Percentiles rank a stretch among this genome's conserved stretches.
Conservation (phyloP, 2,329 filamentous ascomycete species). For the Lasiodiplodia citricola region DNA sequence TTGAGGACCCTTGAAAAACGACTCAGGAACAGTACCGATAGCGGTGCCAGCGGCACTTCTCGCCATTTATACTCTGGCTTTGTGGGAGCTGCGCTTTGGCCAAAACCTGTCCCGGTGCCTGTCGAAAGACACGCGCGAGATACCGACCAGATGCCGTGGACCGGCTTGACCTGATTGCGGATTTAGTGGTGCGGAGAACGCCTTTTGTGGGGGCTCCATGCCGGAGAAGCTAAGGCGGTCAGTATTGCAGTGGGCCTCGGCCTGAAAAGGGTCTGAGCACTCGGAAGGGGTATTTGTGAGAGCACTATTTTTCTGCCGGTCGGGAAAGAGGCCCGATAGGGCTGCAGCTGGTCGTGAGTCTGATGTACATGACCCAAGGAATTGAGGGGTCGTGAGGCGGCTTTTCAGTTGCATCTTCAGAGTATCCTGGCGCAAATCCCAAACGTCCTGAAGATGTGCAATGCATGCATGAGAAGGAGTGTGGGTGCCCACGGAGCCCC, state of each 20-base stretch:
- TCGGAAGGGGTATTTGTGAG: neutral
- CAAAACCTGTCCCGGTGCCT: neutral
- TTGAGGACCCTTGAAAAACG: neutral
- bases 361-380: neutral
- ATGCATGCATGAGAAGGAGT: neutral
- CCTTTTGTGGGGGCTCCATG: neutral
- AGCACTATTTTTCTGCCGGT: neutral
- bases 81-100: neutral
- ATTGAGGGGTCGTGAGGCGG: neutral
- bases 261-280: neutral
- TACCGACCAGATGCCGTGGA: neutral
- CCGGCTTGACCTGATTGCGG: neutral
- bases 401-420: neutral
- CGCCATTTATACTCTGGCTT: neutral
- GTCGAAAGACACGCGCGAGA: constrained; percentile 4
- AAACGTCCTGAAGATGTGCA: neutral
- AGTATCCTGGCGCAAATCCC: neutral
- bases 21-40: neutral
- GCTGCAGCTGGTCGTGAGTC: neutral
- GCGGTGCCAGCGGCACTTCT: neutral
- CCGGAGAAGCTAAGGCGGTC: neutral
- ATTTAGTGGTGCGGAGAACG: neutral
- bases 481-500: neutral
- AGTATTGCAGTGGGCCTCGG: neutral
- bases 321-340: neutral